phyloP scores from a whole-genome alignment of 257 asterid species.

The Lycium ferocissimum region DNA sequence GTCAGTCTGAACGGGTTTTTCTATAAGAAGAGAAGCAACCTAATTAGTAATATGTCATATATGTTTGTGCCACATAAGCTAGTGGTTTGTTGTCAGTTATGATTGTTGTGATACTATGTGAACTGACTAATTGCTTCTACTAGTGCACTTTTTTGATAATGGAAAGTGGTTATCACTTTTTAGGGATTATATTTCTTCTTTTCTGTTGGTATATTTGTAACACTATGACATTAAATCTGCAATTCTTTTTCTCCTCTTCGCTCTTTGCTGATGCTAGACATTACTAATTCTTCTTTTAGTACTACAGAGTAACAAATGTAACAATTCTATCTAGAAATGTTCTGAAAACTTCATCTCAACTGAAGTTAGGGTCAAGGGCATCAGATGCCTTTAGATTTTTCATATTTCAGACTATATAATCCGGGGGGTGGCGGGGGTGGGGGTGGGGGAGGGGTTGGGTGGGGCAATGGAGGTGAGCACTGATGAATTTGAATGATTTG shows the following conservation, averaged over 20 bases:
- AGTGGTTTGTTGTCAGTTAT: not conserved
- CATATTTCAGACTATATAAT: not conserved
- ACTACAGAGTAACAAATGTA: not conserved
- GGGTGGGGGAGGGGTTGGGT: too few species aligned
- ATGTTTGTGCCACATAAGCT: not conserved
- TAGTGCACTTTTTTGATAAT: not conserved
- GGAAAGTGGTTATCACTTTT: not conserved
- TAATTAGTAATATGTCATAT: not conserved
- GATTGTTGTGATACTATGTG: constrained; percentile 8
- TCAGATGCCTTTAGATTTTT: not conserved
- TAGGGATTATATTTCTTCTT: not conserved
- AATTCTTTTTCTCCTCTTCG: not conserved
- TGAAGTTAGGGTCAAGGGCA: not conserved
- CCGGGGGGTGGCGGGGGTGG: too few species aligned
- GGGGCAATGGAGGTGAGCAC: not conserved
- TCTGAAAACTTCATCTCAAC: not conserved
- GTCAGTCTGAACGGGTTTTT: not conserved
- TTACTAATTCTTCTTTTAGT: constrained; percentile 17
- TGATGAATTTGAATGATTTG: not conserved
- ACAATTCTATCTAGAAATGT: not conserved
- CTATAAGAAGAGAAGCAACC: not conserved
- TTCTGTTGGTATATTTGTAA: not conserved
- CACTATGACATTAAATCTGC: not conserved
- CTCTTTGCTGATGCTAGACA: constrained; percentile 11
- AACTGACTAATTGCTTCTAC: not conserved